Conservation (phyloP, 2,329 filamentous ascomycete species). For the Aspergillus unguis region DNA sequence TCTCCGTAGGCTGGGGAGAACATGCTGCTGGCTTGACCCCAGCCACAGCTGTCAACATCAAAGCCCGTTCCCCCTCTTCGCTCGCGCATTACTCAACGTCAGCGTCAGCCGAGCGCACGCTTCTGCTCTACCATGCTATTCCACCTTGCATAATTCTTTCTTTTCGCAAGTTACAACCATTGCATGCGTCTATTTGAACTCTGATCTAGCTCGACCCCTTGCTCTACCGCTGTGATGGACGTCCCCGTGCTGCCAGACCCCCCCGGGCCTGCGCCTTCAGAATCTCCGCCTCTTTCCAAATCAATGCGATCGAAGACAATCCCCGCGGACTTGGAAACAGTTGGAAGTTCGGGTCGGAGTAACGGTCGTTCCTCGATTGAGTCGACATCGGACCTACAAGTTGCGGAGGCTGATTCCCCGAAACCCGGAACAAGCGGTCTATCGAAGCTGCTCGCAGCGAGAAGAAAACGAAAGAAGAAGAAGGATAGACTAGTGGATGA, state of each 20-base stretch:
- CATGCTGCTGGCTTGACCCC: conserved; percentile 11
- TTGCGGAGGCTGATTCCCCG: conserved; percentile 37
- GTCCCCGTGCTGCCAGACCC: conserved; percentile 26
- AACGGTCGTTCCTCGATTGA: conserved; percentile 39
- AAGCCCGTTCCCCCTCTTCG: conserved; percentile 3
- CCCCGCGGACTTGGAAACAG: conserved; percentile 33
- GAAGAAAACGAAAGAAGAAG: conserved; percentile 45
- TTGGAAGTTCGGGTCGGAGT: conserved; percentile 31
- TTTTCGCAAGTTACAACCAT: not conserved
- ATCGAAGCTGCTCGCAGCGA: conserved; percentile 49
- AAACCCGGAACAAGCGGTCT: conserved; percentile 46
- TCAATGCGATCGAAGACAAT: conserved; percentile 37
- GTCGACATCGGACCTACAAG: conserved; percentile 37
- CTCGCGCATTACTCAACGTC: not conserved
- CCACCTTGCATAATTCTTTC: not conserved
- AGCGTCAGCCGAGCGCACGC: not conserved
- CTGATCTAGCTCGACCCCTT: not conserved
- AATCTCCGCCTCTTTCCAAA: conserved; percentile 35
- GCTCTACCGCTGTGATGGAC: conserved; percentile 29
- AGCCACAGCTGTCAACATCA: conserved; percentile 5
- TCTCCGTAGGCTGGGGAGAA: not conserved
- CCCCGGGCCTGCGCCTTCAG: conserved; percentile 29
- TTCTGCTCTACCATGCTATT: not conserved
- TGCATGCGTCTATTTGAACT: not conserved
- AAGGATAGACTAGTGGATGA: conserved; percentile 25